Conservation (phyloP, 306 rosid genomes). For the Begonia peltatifolia region DNA sequence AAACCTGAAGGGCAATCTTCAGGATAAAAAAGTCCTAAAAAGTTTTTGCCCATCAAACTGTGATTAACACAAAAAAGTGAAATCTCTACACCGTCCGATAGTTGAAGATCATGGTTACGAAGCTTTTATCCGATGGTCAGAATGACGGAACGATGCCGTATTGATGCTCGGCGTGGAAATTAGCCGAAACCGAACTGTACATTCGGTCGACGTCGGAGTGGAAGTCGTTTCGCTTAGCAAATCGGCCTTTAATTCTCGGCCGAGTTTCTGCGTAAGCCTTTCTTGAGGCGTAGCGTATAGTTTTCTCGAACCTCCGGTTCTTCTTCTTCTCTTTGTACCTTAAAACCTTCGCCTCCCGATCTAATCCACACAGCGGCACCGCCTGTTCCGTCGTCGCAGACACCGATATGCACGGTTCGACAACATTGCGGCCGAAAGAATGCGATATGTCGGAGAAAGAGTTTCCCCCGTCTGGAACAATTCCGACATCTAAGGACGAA, state of each 20-base stretch:
- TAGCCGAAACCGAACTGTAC: slow-evolving; percentile 14
- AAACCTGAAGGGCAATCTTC: too few species aligned
- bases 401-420: slow-evolving; percentile 26
- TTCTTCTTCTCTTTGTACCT: slow-evolving; percentile 82
- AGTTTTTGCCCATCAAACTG: too few species aligned
- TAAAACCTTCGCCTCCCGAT: slow-evolving; percentile 63
- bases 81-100: too few species aligned
- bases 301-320: slow-evolving; percentile 69
- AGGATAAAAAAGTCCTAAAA: too few species aligned
- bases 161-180: slow-evolving; percentile 25
- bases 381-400: slow-evolving; percentile 22
- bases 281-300: slow-evolving; percentile 67
- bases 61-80: too few species aligned
- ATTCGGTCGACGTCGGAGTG: slow-evolving; percentile 33
- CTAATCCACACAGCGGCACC: slow-evolving; percentile 45
- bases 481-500: slow-evolving; percentile 67
- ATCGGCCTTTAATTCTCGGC: slow-evolving; percentile 79
- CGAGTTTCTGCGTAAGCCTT: slow-evolving; percentile 82
- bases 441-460: slow-evolving; percentile 41
- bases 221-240: slow-evolving; percentile 48
- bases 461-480: slow-evolving; percentile 56
- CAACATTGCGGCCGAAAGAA: slow-evolving; percentile 21
- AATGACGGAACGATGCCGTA: slow-evolving; percentile 90
- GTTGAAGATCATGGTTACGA: too few species aligned
- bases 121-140: slow-evolving; percentile 6